Evolutionary conservation across 2,329 filamentous ascomycete species (phyloP), one percentile per base, ranked within the genome.

Genomic region (Colletotrichum lini): DNA sequence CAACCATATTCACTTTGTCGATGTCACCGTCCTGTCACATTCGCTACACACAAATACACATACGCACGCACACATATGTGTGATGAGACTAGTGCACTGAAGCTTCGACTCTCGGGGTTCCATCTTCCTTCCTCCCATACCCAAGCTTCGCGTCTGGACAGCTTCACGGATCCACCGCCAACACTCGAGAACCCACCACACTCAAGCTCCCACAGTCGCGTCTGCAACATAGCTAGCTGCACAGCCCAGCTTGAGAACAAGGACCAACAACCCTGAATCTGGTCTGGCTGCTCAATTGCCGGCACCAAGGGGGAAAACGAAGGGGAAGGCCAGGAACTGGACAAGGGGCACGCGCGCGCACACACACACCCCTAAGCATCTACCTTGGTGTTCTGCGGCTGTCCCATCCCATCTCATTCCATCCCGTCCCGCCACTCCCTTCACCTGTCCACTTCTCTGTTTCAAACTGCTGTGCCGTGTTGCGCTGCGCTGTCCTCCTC

Each of bases 111-210:
- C 62, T 30, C 59, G n/a, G 35, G 15, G 16, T 21, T 10, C 35
- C 8, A 38, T 38, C 35, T 2, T 38, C 35, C 35, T 38, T 38
- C 53, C 15, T 58, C 38, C 38, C 21, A 8, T 21, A 35, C 30
- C 26, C 57, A 47, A 26, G 30, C 59, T 53, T 49, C 30, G 58
- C 49, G 38, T 47, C 68, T 44, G 58, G 18, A 44, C 45, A 68
- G 65, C 58, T 71, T 65, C 65, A 68, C 58, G 53, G 57, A 63
- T 63, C 65, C 68, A 68, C 65, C 58, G 47, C 35, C 40, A 26
- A 54, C 52, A 47, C 57, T 53, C 26, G 47, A 53, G 50, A 30
- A 35, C 18, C 57, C 57, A 47, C 66, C 53, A 49, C 44, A 50
- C 35, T 53, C 50, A 47, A 60, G 54, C 67, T 52, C 21, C 52